Evolutionary conservation across 306 rosid species (phyloP), one percentile per base, ranked within the genome.

Genomic region (Astragalus membranaceus): DNA sequence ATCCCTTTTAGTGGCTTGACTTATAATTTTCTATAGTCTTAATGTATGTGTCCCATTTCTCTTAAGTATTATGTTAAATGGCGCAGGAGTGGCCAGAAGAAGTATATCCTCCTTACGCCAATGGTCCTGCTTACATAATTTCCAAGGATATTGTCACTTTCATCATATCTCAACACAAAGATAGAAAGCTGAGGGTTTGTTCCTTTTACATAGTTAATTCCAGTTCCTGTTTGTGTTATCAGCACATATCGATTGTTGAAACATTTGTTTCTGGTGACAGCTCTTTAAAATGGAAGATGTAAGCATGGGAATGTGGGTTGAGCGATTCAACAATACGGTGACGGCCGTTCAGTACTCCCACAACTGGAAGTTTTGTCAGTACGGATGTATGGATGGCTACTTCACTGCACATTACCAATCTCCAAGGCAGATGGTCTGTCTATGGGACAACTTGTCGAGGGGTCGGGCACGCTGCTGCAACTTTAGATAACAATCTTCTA

Each of bases 281-380:
- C 89, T 90, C n/a, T 94, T 94, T 75, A 94, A 94, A 83, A 94
- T 94, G 98, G 98, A 94, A 74, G 98, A 94, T 81, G 98, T 94
- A 79, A 94, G 98, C 94, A 85, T 94, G 98, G 98, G 98, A 73
- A 88, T 90, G 98, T 94, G 98, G 98, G 97, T 94, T 1, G 89
- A 87, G 80, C 88, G 86, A 51, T 93, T 88, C 78, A 93, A 91
- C 84, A 55, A 76, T 7, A 78, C 78, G 0, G 23, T 65, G 70
- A 39, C 23, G 1, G 64, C 70, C 0, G 96, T 94, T 17, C 96
- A 84, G 72, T 94, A 94, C 82, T 88, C 99, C 0, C 99, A 94
- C 77, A 91, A 74, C 86, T 94, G 99, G 99, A 94, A 91, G 76
- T 94, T 91, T 73, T 94, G 99, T 83, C 99, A 94, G 83, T 94